Evolutionary conservation across 2,329 filamentous ascomycete species (phyloP), one percentile per base, ranked within the genome.

Genomic region (Diplocarpon rosae): DNA sequence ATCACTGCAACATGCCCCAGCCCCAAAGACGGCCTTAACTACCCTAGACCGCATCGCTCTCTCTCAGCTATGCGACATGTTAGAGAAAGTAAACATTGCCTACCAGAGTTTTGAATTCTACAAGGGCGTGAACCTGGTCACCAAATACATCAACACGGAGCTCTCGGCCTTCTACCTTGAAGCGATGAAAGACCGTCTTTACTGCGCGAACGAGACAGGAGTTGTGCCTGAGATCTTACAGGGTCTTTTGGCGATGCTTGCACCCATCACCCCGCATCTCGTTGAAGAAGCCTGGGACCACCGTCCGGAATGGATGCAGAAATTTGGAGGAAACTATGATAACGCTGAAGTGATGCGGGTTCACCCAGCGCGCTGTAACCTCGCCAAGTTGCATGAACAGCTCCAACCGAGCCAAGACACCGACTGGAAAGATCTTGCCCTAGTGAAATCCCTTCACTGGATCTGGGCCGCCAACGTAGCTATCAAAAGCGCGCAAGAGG

Each of bases 81-180:
- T 82, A 63, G 59, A 64, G 8, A 71, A 78, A 37, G 84, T 90
- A 0, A 73, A 75, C 50, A 66, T 69, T 13, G 73, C 81, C 16
- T 88, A 82, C 59, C 65, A 73, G 30, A 75, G 75, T 20, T 83
- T 85, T 59, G 85, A 95, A 59, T 95, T 95, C 63, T 82, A 87
- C 71, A 84, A 79, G 63, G 89, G 75, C 11, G 69, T 88, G 5
- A 77, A 71, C 47, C 66, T 73, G 3, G 71, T 96, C 52, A 93
- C 89, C 63, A 76, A 77, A 51, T 95, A 89, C 80, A 73, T 94
- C 47, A 78, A 80, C 44, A 78, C 73, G 17, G 85, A 95, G 54
- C 72, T 98, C 17, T 95, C 88, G 0, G 83, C 90, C 0, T 94
- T 95, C 63, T 98, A 96, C 63, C 78, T 98, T 46, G 92, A 98